A percentile compares a stretch with the other conserved stretches of the same genome.
phyloP scores from a whole-genome alignment of 257 asterid genomes.

The Forsythia suspensa region DNA sequence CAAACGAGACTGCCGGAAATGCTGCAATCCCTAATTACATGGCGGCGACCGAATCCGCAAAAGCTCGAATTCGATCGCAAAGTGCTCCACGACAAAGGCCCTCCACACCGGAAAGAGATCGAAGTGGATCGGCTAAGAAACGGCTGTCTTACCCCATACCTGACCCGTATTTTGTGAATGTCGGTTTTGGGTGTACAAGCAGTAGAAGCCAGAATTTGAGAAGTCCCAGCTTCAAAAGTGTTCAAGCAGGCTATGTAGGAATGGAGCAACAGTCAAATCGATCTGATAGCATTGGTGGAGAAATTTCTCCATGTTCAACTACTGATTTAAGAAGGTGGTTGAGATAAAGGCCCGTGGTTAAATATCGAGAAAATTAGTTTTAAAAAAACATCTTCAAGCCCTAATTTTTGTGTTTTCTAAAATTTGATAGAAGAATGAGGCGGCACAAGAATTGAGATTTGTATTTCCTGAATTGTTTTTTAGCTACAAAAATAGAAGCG shows the following conservation, averaged over 20 bases:
- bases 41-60: conserved; percentile 91
- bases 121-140: conserved; percentile 54
- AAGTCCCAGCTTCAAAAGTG: conserved; percentile 93
- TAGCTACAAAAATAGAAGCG: conserved; percentile 27
- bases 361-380: background rate
- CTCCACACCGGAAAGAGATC: conserved; percentile 80
- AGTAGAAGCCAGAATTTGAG: conserved; percentile 42
- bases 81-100: conserved; percentile 90
- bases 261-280: conserved; percentile 70
- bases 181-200: conserved; percentile 39
- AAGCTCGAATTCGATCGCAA: conserved; percentile 76
- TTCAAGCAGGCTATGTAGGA: conserved; percentile 78
- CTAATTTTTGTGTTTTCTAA: conserved; percentile 12
- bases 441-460: background rate
- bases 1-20: conserved; percentile 23
- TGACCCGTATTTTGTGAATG: conserved; percentile 49
- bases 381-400: background rate
- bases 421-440: conserved; percentile 14
- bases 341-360: conserved; percentile 38
- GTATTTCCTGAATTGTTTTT: conserved; percentile 10
- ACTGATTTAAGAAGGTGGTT: conserved; percentile 79
- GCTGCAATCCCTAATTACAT: conserved; percentile 69
- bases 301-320: conserved; percentile 85
- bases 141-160: conserved; percentile 74
- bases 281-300: conserved; percentile 80